Evolutionary conservation across 2,329 filamentous ascomycete genomes (phyloP), one percentile per base, ranked within the genome.

Genomic region (Fusarium acutatum): DNA sequence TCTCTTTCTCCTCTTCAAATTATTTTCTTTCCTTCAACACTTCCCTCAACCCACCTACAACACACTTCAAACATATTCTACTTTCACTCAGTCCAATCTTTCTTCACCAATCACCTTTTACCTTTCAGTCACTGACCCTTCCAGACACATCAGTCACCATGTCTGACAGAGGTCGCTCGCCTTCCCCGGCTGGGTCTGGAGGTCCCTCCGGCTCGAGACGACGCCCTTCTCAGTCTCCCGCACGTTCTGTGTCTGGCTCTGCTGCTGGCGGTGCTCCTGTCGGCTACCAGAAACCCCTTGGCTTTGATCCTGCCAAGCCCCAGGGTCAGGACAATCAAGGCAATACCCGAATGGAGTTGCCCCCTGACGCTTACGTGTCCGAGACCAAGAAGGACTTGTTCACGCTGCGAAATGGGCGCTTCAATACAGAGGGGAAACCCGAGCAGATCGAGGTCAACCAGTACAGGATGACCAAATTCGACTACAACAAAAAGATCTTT

Each of bases 361-460:
- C 89, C 0, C 82, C 88, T 0, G 89, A 90, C 74, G 89, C 89
- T 0, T 92, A 87, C 72, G 69, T 83, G 8, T 68, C 77, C 4
- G 79, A 81, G 28, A 78, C 73, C 9, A 73, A 79, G 44, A 82
- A 83, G 75, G 80, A 80, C 28, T 44, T 78, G 24, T 84, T 84
- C 64, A 77, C 80, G 13, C 71, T 82, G 35, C 79, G 82, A 3
- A 78, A 76, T 0, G 81, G 79, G 26, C 80, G 78, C 20, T 90
- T 88, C 80, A 93, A 91, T 69, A 87, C 82, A 0, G 83, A 85
- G 13, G 92, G 91, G 4, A 88, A 87, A 69, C 79, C 84, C 0
- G 86, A 91, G 26, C 78, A 82, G 1, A 75, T 94, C 3, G 81
- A 86, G 1, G 83, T 97, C 41, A 98, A 98, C 80, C 91, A 94